phyloP scores from a whole-genome alignment of 331 rosid species.

The Phaseolus coccineus region DNA sequence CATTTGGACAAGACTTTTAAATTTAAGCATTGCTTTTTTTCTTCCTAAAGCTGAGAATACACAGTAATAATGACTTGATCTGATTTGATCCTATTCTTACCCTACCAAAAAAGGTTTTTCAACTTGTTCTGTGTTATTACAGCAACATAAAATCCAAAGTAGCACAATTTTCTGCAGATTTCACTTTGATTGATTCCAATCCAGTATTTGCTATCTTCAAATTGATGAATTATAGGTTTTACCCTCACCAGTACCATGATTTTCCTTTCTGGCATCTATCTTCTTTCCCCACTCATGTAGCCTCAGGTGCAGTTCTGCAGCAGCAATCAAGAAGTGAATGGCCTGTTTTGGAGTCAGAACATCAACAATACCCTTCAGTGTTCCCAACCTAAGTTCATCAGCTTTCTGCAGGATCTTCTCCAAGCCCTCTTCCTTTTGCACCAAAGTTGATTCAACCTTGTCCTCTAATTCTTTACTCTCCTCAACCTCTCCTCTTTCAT shows the following conservation, averaged over 20 bases:
- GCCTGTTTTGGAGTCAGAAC: conserved; percentile 56
- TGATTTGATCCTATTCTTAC: conserved; percentile 6
- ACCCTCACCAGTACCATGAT: neutral
- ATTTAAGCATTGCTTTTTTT: neutral
- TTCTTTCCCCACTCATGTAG: conserved; percentile 72
- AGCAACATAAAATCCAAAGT: neutral
- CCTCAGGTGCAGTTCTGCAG: conserved; percentile 70
- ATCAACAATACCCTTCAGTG: conserved; percentile 45
- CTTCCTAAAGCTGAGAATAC: neutral
- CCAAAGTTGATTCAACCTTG: conserved; percentile 47
- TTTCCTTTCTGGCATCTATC: conserved; percentile 46
- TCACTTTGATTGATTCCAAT: conserved; percentile 15
- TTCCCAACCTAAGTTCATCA: conserved; percentile 57
- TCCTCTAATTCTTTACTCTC: conserved; percentile 35
- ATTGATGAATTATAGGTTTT: neutral
- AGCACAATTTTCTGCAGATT: neutral
- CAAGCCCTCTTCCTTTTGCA: conserved; percentile 29
- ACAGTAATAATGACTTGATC: neutral
- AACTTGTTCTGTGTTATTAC: neutral
- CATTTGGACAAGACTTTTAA: neutral
- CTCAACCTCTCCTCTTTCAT: neutral
- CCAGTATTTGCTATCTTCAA: neutral
- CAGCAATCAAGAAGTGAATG: conserved; percentile 66
- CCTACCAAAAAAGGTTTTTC: neutral
- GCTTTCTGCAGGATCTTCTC: conserved; percentile 57